Percentiles rank a stretch among this genome's conserved stretches.
Conservation (phyloP, 106 monocot genomes). For the Acorus calamus region DNA sequence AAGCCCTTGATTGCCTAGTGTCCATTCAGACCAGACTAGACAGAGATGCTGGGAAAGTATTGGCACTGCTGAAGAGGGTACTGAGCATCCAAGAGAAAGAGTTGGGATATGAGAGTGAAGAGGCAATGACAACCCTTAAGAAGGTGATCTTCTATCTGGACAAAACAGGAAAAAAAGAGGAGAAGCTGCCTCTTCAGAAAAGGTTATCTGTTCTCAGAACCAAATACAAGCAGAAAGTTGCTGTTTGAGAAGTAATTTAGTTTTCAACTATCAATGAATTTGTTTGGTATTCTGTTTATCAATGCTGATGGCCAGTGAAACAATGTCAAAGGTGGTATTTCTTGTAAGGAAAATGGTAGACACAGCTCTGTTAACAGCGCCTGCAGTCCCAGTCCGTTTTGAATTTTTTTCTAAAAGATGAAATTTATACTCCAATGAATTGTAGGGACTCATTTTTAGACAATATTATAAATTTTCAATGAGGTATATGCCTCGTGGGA, state of each 20-base stretch:
- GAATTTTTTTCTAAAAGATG: no score
- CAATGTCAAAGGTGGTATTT: no score
- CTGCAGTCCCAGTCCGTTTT: no score
- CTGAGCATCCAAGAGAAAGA: conserved; percentile 75
- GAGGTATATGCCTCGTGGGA: no score
- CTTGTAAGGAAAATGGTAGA: no score
- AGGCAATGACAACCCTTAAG: conserved; percentile 40
- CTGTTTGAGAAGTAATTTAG: conserved; percentile 19
- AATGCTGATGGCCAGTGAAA: no score
- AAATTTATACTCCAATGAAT: no score
- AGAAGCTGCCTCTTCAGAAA: conserved; percentile 55
- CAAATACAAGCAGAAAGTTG: conserved; percentile 32
- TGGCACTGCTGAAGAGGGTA: conserved; percentile 46
- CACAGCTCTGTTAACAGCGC: no score
- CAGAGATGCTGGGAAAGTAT: conserved; percentile 36
- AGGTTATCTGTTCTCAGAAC: conserved; percentile 34
- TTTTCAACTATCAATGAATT: no score
- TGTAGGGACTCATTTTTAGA: no score
- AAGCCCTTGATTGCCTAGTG: conserved; percentile 74
- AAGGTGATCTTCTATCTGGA: conserved; percentile 39
- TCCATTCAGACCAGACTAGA: conserved; percentile 56
- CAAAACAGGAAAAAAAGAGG: conserved; percentile 39
- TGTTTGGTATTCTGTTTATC: no score
- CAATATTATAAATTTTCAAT: no score
- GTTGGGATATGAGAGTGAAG: conserved; percentile 49